Evolutionary conservation across 1,284 basidiomycete genomes (phyloP), one percentile per base, ranked within the genome.

Genomic region (Flammula alnicola): DNA sequence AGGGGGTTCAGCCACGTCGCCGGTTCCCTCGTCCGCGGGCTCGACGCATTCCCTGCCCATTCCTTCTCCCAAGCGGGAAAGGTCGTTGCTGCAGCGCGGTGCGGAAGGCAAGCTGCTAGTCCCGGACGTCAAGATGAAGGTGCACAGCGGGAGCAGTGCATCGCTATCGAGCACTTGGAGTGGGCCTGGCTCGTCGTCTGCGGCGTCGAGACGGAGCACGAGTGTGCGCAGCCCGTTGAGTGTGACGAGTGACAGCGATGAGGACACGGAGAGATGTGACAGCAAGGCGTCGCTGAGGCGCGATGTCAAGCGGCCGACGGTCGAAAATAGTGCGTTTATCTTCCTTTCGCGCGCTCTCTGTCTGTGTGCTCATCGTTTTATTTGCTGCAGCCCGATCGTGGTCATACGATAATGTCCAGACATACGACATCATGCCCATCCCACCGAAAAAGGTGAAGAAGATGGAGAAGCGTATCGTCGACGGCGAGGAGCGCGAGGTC

Each of bases 371-470:
- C 17, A 9, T 50, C 53, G 62, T 40, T 40, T 50, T 50, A 11
- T 38, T 37, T 32, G 61, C 16, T 42, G 14, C 44, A 83, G 86
- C 72, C 10, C 83, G 83, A 14, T 81, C 85, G 1, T 85, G 83
- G 84, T 86, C 84, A 1, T 87, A 86, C 58, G 85, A 86, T 56
- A 81, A 84, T 56, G 66, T 83, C 46, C 76, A 75, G 61, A 85
- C 83, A 1, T 88, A 87, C 54, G 80, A 82, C 5, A 70, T 80
- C 52, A 83, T 88, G 81, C 76, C 73, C 51, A 68, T 77, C 32
- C 77, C 77, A 12, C 65, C 69, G 20, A 74, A 75, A 67, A 83
- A 74, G 64, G 80, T 83, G 68, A 79, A 75, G 62, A 76, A 75
- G 51, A 72, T 70, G 60, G 80, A 81, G 69, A 76, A 70, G 58